Conservation (phyloP, 2,329 filamentous ascomycete species). For the Aureobasidium melanogenum region DNA sequence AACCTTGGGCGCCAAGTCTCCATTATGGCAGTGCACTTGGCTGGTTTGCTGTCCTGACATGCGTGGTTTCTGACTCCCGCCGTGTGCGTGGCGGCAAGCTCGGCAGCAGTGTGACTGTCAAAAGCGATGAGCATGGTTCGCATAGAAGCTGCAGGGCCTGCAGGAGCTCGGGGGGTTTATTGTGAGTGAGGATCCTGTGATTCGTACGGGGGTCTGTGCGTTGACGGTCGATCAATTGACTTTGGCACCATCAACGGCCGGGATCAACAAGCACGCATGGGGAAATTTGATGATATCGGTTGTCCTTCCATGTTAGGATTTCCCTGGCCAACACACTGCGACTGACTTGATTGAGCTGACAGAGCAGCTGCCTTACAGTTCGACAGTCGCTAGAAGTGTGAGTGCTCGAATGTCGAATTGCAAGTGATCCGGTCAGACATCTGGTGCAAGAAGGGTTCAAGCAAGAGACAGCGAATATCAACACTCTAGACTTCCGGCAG, state of each 20-base stretch:
- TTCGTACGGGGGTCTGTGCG: neutral
- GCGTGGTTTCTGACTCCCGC: neutral
- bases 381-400: neutral
- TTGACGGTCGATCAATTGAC: conserved; percentile 4
- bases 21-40: neutral
- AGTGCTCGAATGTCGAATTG: neutral
- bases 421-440: neutral
- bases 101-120: neutral
- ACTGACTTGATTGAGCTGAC: neutral
- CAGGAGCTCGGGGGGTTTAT: neutral
- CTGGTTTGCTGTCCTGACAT: neutral
- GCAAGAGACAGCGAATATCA: neutral
- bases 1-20: neutral
- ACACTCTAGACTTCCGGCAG: conserved; percentile 2
- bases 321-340: neutral
- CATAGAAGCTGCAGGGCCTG: neutral
- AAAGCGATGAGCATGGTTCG: neutral
- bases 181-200: neutral
- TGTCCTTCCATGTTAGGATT: neutral
- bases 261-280: conserved; percentile 2
- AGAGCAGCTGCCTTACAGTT: neutral
- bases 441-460: neutral
- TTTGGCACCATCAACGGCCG: neutral
- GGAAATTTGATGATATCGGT: conserved; percentile 5
- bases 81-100: neutral